A percentile compares a stretch with the other conserved stretches of the same genome.
Conservation (phyloP, 345 rosid species). For the Citrus mangshanensis region DNA sequence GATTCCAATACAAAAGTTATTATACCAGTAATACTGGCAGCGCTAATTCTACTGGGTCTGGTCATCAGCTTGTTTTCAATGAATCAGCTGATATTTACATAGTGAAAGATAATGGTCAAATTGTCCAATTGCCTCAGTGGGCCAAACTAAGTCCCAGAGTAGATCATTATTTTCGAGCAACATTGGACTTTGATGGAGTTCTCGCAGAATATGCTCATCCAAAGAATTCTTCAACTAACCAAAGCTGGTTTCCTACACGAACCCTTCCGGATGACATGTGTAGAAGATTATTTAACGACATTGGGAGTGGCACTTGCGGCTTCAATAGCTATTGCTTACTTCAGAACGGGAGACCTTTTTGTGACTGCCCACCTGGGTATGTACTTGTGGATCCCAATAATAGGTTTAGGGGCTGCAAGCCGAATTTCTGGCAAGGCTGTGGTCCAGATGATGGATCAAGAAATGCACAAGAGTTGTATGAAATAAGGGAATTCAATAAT, state of each 20-base stretch:
- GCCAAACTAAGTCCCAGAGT: neutral
- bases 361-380: conserved; percentile 24
- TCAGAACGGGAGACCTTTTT: conserved; percentile 10
- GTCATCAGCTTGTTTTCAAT: conserved; percentile 15
- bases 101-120: neutral
- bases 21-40: conserved; percentile 12
- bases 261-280: conserved; percentile 20
- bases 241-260: conserved; percentile 3
- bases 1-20: conserved; percentile 7
- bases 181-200: conserved; percentile 27
- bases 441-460: conserved; percentile 7
- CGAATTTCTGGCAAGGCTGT: conserved; percentile 12
- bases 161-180: conserved; percentile 23
- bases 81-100: conserved; percentile 14
- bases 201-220: conserved; percentile 19
- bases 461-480: conserved; percentile 12
- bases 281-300: neutral
- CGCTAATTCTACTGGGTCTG: conserved; percentile 5
- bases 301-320: conserved; percentile 25
- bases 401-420: conserved; percentile 17
- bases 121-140: neutral
- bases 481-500: neutral
- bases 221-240: conserved; percentile 6
- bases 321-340: conserved; percentile 24
- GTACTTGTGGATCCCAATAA: conserved; percentile 6